Evolutionary conservation across 352 stramenopile species (phyloP), one percentile per base, ranked within the genome.

Genomic region (Phytophthora pseudosyringae): DNA sequence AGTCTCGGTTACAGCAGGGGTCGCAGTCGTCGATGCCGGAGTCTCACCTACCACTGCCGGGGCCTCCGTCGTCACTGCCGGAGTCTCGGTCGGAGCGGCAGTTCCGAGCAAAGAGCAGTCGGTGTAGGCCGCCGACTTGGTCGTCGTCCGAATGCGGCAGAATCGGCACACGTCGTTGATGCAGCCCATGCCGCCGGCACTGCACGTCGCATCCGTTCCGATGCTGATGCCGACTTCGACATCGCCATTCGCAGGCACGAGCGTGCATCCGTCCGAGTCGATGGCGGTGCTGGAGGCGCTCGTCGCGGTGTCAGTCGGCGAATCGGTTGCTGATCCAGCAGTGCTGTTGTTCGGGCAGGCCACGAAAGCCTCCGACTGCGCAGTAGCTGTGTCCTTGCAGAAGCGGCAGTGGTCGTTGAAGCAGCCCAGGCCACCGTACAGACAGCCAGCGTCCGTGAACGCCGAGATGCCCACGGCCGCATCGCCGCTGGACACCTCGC

Each of bases 351-450:
- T 44, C 31, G 57, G 25, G 41, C 70, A 75, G 16, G 62, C 36
- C 12, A 73, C 66, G 26, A 78, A 75, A 29, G 63, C 55, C 13
- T 58, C 50, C 2, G 76, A 86, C 51, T 84, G 67, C 0, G 54
- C 25, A 1, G 74, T 86, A 4, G 41, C 21, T 1, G 9, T 49
- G 13, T 48, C 26, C 49, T 74, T 73, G 33, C 75, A 87, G 47
- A 78, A 81, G 5, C 71, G 73, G 33, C 76, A 85, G 50, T 71
- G 57, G 33, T 78, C 62, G 39, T 59, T 78, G 43, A 73, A 82
- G 59, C 76, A 82, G 18, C 73, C 73, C 9, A 82, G 33, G 16
- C 76, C 76, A 10, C 73, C 73, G 40, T 66, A 71, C 26, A 67
- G 35, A n/a, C 76, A 85, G 1, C 25, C 56, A 4, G 6, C 5